These are phyloP conservation scores for Omphalotus guepiniiformis DNA, from an alignment of 768 basidiomycete species.

Conservation along the genomic window DNA sequence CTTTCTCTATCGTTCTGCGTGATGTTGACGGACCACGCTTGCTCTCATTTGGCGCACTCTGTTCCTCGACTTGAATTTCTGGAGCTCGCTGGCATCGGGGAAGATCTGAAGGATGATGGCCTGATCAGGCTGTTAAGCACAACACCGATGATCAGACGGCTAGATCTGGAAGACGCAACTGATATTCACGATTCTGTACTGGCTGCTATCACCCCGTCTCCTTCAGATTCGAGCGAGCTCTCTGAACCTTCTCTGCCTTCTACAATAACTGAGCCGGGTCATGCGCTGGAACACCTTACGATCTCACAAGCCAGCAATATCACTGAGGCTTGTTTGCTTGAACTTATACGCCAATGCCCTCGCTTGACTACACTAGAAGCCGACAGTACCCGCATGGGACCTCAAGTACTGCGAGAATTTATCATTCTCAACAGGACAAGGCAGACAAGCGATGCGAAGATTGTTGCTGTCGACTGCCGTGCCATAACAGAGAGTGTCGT, in stretches of 20 bases:
- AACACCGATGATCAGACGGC: constrained; percentile 62
- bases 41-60: constrained; percentile 64
- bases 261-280: constrained; percentile 40
- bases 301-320: constrained; percentile 66
- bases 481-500: constrained; percentile 57
- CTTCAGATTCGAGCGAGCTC: constrained; percentile 3
- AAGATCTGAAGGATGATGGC: constrained; percentile 68
- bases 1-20: constrained; percentile 68
- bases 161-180: constrained; percentile 84
- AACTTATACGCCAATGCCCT: constrained; percentile 61
- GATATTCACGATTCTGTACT: constrained; percentile 75
- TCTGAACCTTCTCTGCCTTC: not conserved
- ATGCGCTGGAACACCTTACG: constrained; percentile 65
- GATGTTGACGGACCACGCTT: constrained; percentile 70
- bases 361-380: constrained; percentile 66
- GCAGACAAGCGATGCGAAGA: constrained; percentile 41
- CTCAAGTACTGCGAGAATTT: constrained; percentile 61
- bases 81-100: constrained; percentile 74
- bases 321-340: constrained; percentile 57
- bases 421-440: constrained; percentile 51
- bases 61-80: constrained; percentile 73
- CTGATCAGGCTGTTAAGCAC: constrained; percentile 65
- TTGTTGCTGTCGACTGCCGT: constrained; percentile 77
- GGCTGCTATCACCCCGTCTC: constrained; percentile 51
- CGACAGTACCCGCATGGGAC: constrained; percentile 74